Evolutionary conservation across 176 grass and related monocot genomes (phyloP), one percentile per base, ranked within the genome.

Genomic region (Tillandsia leiboldiana): DNA sequence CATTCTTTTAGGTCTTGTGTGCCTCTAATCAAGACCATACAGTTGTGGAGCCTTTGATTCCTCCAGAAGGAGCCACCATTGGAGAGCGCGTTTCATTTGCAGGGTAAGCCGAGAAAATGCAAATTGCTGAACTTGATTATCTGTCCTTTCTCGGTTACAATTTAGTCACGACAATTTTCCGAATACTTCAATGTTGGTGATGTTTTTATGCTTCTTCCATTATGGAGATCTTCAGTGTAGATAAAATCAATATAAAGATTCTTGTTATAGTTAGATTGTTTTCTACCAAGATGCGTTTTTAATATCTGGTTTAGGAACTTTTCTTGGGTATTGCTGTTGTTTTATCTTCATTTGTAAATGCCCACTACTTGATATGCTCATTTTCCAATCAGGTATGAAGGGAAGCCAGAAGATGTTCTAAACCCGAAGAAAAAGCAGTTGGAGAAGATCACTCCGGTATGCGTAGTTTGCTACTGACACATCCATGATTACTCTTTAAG

Each of bases 371-470:
- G 50, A n/a, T 29, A 14, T 13, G 48, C 61, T 50, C 75, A 73
- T 75, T 79, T 53, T 79, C 20, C 59, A 75, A 69, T 0, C 53
- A 91, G 88, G 73, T 84, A 84, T 56, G 94, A 90, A 0, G 87
- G 89, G 48, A 93, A 88, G 72, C 84, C 87, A 3, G 89, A 99
- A 79, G 94, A 90, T 75, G 89, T 93, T 76, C 75, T 99, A 73
- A 99, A 99, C 82, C 94, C 94, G 51, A 99, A 99, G 82, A 99
- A 99, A 75, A 99, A 99, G 66, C 94, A 99, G 68, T 68, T 99
- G 14, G 94, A 99, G 47, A 99, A 99, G 75, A 99, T 99, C 68
- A 93, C 89, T 56, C 89, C 87, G 12, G 94, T 99, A 87, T 28
- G 69, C 17, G 51, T 80, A 66, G 73, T 11, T 29, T 11, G 15